phyloP scores from a whole-genome alignment of 805 yeast genomes.

The Barnettozyma vustinii region DNA sequence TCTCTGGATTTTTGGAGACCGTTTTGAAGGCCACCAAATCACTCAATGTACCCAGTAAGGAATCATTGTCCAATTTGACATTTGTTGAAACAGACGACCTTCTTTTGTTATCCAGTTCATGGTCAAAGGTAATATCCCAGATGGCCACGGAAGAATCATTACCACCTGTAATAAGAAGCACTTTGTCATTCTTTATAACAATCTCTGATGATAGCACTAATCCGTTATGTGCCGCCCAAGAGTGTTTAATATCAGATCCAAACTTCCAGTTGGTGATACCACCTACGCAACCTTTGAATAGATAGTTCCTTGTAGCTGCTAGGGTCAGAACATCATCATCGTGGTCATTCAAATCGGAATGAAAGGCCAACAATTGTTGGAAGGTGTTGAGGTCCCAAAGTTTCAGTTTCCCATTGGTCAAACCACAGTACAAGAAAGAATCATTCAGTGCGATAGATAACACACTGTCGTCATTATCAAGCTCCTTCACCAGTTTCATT shows the following conservation, averaged over 20 bases:
- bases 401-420: conserved; percentile 66
- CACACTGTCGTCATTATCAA: conserved; percentile 66
- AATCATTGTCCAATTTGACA: conserved; percentile 45
- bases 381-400: conserved; percentile 84
- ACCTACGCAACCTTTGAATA: conserved; percentile 51
- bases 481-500: conserved; percentile 27
- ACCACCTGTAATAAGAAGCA: conserved; percentile 63
- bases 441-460: conserved; percentile 60
- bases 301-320: conserved; percentile 47
- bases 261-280: conserved; percentile 50
- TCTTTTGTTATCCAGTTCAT: conserved; percentile 7
- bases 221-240: conserved; percentile 51
- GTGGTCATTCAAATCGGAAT: conserved; percentile 30
- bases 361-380: conserved; percentile 51
- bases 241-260: conserved; percentile 36
- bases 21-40: conserved; percentile 67
- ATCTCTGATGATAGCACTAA: conserved; percentile 53
- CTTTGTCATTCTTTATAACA: conserved; percentile 33
- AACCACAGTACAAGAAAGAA: conserved; percentile 78
- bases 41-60: conserved; percentile 55
- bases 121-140: conserved; percentile 50
- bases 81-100: conserved; percentile 11
- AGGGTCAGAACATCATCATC: conserved; percentile 53
- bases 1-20: conserved; percentile 67
- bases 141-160: conserved; percentile 60